phyloP scores from a whole-genome alignment of 2,329 filamentous ascomycete genomes.

The Pseudogymnoascus sp. region DNA sequence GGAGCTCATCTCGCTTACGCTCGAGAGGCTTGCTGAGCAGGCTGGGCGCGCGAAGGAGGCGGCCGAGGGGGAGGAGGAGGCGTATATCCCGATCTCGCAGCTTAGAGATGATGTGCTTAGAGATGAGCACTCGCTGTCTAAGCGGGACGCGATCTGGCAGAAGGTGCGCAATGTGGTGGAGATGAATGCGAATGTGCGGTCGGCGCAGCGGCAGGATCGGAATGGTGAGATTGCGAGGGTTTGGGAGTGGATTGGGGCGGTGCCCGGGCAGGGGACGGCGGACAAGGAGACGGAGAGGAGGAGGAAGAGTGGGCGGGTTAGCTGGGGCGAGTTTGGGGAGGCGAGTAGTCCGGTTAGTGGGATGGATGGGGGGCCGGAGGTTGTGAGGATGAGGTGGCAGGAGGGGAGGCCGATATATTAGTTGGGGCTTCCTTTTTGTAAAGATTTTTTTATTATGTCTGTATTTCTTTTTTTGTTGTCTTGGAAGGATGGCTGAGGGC shows the following conservation, averaged over 20 bases:
- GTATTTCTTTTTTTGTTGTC: neutral
- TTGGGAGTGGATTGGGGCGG: constrained; percentile 63
- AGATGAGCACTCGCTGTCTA: constrained; percentile 65
- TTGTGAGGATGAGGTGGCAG: constrained; percentile 23
- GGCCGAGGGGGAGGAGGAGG: no score
- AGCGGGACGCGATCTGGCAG: constrained; percentile 76
- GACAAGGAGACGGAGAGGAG: constrained; percentile 33
- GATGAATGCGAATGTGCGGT: constrained; percentile 85
- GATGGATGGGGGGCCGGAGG: constrained; percentile 20
- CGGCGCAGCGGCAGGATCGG: constrained; percentile 57
- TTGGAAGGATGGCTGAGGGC: neutral
- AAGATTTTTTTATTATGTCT: neutral
- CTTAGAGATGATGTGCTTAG: constrained; percentile 85
- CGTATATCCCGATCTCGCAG: constrained; percentile 80
- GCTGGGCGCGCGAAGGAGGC: no score
- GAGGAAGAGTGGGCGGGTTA: constrained; percentile 41
- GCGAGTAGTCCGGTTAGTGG: constrained; percentile 20
- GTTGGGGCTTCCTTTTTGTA: neutral
- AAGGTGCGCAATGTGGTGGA: constrained; percentile 80
- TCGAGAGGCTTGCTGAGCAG: constrained; percentile 75
- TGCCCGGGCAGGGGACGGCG: constrained; percentile 30
- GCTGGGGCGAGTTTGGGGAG: constrained; percentile 24
- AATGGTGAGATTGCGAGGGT: constrained; percentile 58
- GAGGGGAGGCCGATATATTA: constrained; percentile 28
- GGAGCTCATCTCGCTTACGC: constrained; percentile 70